phyloP scores from a whole-genome alignment of 1,284 basidiomycete species.

The Rhodotorula sp. region DNA sequence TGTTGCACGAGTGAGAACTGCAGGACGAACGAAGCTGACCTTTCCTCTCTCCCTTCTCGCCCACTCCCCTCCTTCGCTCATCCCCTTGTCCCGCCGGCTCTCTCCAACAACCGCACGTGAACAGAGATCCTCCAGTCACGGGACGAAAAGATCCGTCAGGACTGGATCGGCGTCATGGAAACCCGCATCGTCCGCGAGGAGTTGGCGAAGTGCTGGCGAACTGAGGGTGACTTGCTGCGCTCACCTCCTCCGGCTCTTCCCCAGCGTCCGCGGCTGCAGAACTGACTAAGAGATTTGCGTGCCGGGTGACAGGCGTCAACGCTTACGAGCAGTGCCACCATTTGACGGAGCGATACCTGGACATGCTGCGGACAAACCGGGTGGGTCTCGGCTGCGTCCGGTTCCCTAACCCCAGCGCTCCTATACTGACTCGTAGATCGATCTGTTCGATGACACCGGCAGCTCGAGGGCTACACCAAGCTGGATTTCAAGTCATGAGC shows the following conservation, averaged over 20 bases:
- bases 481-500: conserved; percentile 35
- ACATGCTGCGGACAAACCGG: conserved; percentile 78
- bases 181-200: conserved; percentile 83
- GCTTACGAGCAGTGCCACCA: conserved; percentile 84
- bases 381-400: conserved; percentile 11
- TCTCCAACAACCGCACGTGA: neutral
- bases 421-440: neutral
- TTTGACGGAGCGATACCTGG: conserved; percentile 77
- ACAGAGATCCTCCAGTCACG: conserved; percentile 58
- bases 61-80: neutral
- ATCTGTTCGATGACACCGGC: neutral
- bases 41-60: neutral
- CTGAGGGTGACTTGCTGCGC: conserved; percentile 68
- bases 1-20: neutral
- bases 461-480: conserved; percentile 41
- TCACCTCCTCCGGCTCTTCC: neutral
- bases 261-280: neutral
- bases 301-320: conserved; percentile 53
- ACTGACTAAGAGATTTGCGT: neutral
- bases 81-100: neutral
- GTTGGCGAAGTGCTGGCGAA: conserved; percentile 84
- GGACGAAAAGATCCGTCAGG: conserved; percentile 79
- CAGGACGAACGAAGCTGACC: neutral
- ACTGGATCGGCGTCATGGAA: conserved; percentile 95
- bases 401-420: too few species aligned